These are phyloP conservation scores for Aphanomyces stellatus DNA, from an alignment of 352 stramenopile genomes.

Conservation along the genomic window DNA sequence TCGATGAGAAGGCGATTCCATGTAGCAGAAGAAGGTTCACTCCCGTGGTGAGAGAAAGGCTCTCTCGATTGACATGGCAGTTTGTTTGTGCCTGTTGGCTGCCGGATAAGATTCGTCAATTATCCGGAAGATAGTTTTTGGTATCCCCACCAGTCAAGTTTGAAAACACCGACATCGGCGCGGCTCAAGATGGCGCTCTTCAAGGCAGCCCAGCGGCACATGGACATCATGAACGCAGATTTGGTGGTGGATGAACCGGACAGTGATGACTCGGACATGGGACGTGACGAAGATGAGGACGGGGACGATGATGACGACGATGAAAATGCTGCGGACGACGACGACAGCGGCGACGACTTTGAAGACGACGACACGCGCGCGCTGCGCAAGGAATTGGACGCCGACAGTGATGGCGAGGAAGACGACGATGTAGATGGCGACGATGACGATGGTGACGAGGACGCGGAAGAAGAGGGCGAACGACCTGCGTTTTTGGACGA, in stretches of 20 bases:
- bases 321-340: neutral
- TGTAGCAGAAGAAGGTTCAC: too few species aligned
- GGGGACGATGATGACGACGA: conserved; percentile 5
- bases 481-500: conserved; percentile 12
- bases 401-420: neutral
- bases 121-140: too few species aligned
- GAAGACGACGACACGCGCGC: neutral
- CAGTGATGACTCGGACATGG: neutral
- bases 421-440: neutral
- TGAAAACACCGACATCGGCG: neutral
- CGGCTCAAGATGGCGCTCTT: conserved; percentile 10
- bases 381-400: neutral
- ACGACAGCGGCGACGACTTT: neutral
- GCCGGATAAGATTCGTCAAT: too few species aligned
- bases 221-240: conserved; percentile 8
- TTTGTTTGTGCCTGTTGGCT: too few species aligned
- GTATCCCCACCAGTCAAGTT: neutral
- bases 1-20: too few species aligned
- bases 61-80: too few species aligned
- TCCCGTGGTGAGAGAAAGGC: too few species aligned
- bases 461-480: neutral
- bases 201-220: conserved; percentile 3
- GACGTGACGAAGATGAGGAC: neutral
- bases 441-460: neutral
- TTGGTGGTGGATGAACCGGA: neutral